Percentiles rank a stretch among this genome's conserved stretches.
Evolutionary conservation across 73 alveolate species (phyloP).

Genomic region (Tetrahymena malaccensis): DNA sequence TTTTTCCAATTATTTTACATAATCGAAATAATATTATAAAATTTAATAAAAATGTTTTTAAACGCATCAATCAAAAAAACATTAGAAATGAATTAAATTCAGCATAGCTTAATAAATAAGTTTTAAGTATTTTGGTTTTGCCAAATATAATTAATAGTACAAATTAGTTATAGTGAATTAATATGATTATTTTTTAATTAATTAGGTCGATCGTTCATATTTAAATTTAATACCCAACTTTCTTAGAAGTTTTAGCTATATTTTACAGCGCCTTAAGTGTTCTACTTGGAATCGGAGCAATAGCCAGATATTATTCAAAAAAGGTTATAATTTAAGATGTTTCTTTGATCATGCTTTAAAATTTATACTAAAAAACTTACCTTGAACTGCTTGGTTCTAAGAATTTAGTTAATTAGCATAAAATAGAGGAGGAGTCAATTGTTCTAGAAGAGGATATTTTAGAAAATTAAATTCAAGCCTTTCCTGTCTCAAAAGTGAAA

Average conservation of each 20-base stretch:
- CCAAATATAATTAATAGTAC: too few relatives aligned
- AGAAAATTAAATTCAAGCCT: not conserved
- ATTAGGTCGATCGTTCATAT: not conserved
- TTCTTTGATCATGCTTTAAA: not conserved
- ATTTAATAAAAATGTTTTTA: too few relatives aligned
- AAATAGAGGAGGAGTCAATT: not conserved
- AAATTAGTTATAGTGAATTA: not conserved
- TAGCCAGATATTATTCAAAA: not conserved
- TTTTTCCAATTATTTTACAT: too few relatives aligned
- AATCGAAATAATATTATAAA: too few relatives aligned
- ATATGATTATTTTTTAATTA: too few relatives aligned
- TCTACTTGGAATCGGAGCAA: not conserved
- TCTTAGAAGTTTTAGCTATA: not conserved
- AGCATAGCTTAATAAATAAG: too few relatives aligned
- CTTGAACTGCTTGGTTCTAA: not conserved
- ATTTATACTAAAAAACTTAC: not conserved
- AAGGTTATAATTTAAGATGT: not conserved
- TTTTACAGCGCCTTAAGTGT: not conserved
- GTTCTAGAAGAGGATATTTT: not conserved
- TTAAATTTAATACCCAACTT: not conserved
- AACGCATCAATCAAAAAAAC: too few relatives aligned
- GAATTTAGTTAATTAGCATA: not conserved
- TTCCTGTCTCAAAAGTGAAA: not conserved
- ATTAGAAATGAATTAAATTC: too few relatives aligned
- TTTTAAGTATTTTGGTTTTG: too few relatives aligned